These are phyloP conservation scores for Ustilago loliicola DNA, from an alignment of 1,284 basidiomycete species.

Conservation along the genomic window DNA sequence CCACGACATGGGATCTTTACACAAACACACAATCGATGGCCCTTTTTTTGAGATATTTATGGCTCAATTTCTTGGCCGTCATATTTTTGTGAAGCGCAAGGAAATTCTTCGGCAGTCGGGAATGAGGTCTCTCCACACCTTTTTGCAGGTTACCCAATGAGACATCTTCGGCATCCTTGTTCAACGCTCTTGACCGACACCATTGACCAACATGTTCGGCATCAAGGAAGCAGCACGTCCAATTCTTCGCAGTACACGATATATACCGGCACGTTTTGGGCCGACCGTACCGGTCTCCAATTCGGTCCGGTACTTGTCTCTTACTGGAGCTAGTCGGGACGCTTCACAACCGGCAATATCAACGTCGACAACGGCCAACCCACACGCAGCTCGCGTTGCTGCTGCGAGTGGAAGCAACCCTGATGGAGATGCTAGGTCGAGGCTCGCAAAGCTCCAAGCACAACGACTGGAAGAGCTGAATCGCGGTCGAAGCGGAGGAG, in stretches of 20 bases:
- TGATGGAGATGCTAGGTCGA: conserved; percentile 14
- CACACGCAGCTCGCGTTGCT: conserved; percentile 23
- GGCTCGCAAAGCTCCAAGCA: conserved; percentile 35
- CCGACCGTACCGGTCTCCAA: neutral
- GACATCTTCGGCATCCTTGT: neutral
- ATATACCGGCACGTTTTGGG: too few species aligned
- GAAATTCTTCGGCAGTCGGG: neutral
- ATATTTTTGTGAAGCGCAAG: neutral
- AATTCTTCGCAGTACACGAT: neutral
- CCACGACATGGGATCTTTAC: neutral
- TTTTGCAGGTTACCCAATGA: neutral
- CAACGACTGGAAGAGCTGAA: conserved; percentile 44
- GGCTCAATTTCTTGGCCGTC: neutral
- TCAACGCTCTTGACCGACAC: neutral
- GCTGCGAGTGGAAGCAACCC: conserved; percentile 4
- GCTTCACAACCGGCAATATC: conserved; percentile 31
- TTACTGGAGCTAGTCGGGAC: neutral
- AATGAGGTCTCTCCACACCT: neutral
- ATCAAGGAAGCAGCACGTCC: neutral
- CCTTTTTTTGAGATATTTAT: neutral
- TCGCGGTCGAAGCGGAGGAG: conserved; percentile 10
- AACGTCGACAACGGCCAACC: conserved; percentile 5
- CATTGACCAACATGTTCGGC: neutral
- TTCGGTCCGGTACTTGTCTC: neutral
- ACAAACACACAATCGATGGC: neutral